Evolutionary conservation across 371 early-diverging fungal species (phyloP), one percentile per base, ranked within the genome.

Genomic region (Mortierella sp.): DNA sequence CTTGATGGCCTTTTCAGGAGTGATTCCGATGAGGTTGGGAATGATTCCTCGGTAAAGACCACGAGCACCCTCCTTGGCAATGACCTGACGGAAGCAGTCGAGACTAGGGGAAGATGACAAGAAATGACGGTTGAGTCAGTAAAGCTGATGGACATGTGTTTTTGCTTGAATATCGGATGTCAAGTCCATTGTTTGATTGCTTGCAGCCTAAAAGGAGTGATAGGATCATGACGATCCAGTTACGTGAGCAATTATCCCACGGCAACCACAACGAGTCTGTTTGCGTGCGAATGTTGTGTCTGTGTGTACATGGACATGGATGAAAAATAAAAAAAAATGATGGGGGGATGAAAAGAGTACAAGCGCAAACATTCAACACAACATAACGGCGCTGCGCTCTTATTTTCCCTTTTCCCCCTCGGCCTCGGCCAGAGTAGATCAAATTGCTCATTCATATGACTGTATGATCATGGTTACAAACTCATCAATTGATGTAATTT

Each of bases 1-100:
- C 83, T 99, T 99, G 88, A 99, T 98, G 59, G 99, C 99, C 87
- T 99, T 98, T 85, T 99, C 99, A 5, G 99, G 99, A 14, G 99
- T 97, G 66, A 98, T 97, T 71, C 95, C 94, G 43, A 81, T 61
- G 45, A 81, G 32, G 61, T 90, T 95, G 6, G 96, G 95, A n/a
- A 87, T 75, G 64, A 96, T 88, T 4, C 96, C 96, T 26, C 92
- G 88, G 84, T 96, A 96, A 26, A 96, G 86, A 8, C 95, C 95
- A n/a, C 85, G 84, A 22, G 89, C 77, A n/a, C 95, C 95, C 68
- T 95, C 96, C 68, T 84, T 84, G 28, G 84, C 83, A 18, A 94
- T 63, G 26, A 95, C 92, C 69, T 93, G 86, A 26, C 85, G 81
- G 83, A 94, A 94, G 72, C 95, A 94, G 73, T 94, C 93, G 55